Evolutionary conservation across 257 asterid genomes (phyloP), one percentile per base, ranked within the genome.

Genomic region (Solanum ossicruentum): DNA sequence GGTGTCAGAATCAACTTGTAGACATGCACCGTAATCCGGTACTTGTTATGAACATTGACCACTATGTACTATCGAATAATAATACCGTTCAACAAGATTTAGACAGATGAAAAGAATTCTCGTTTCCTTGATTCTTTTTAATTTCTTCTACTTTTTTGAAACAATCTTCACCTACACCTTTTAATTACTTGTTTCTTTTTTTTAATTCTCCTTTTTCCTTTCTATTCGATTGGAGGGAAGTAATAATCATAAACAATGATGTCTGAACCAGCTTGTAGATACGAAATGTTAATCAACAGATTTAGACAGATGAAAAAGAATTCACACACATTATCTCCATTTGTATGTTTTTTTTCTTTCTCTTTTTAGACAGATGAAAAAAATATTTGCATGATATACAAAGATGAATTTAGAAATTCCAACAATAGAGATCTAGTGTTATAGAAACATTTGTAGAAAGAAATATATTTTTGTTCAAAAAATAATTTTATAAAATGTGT

Each of bases 81-180:
- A 5, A 0, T 3, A 8, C 0, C 10, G n/a, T 0, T 36, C 26
- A 57, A 0, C 23, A 20, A 56, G 21, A 5, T 15, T 67, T 17
- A 28, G 12, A 3, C 16, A 39, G 2, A 70, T 39, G 0, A 39
- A 2, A 70, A 70, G 28, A 70, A 70, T 18, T 67, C 4, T 7
- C 75, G 36, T 67, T 67, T 58, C 66, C 20, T 18, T 58, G 26
- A 12, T 8, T 8, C 15, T 57, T 49, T 56, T 56, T 17, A 8
- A 8, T 18, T 54, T 15, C 26, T 86, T 90, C 93, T 92, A 3
- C 87, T 52, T 92, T 84, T 67, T 89, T 89, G 0, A 43, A 84
- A 3, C 93, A 92, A 39, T 92, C 93, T 85, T 89, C 93, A 15
- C 88, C 92, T 54, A 89, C 95, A 73, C 88, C 88, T 81, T 88